Percentiles rank a stretch among this genome's conserved stretches.
These are phyloP conservation scores for Fabrea salina DNA, from an alignment of 169 alveolate species.

Conservation along the genomic window DNA sequence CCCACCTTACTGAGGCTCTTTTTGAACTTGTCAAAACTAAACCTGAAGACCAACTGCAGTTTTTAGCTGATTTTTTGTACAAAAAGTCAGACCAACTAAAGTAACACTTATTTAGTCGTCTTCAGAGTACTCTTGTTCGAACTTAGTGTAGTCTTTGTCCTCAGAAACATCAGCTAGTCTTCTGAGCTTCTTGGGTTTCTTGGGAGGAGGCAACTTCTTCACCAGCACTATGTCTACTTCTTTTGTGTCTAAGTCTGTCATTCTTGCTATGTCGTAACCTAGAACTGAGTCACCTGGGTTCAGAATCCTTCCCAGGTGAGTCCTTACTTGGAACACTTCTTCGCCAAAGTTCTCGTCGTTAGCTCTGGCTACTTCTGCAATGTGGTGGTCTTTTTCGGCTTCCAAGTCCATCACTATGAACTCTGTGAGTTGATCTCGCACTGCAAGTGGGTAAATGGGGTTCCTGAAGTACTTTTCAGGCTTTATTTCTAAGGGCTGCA, in stretches of 20 bases:
- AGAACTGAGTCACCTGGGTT: constrained; percentile 80
- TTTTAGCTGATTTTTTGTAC: constrained; percentile 28
- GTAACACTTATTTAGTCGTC: too few species aligned
- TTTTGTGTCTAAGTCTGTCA: too few species aligned
- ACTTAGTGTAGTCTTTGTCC: too few species aligned
- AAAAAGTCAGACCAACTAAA: neutral
- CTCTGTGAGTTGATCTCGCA: constrained; percentile 60
- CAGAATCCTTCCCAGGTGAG: constrained; percentile 70
- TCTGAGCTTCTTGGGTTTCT: too few species aligned
- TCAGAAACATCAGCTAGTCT: too few species aligned
- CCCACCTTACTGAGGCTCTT: constrained; percentile 85
- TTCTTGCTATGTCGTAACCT: constrained; percentile 78
- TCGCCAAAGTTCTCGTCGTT: constrained; percentile 37
- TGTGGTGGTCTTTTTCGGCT: constrained; percentile 37
- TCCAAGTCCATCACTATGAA: constrained; percentile 79
- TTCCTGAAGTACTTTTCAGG: constrained; percentile 81
- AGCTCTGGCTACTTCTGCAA: constrained; percentile 43
- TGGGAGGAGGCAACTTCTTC: too few species aligned
- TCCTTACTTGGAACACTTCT: constrained; percentile 47
- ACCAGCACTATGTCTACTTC: too few species aligned
- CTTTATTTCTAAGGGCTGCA: constrained; percentile 80
- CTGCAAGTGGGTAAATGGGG: constrained; percentile 56
- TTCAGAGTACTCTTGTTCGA: too few species aligned
- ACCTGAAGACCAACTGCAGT: constrained; percentile 88
- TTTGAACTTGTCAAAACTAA: constrained; percentile 80